These are phyloP conservation scores for Lactifluus pinguis DNA, from an alignment of 768 basidiomycete genomes.

Conservation along the genomic window DNA sequence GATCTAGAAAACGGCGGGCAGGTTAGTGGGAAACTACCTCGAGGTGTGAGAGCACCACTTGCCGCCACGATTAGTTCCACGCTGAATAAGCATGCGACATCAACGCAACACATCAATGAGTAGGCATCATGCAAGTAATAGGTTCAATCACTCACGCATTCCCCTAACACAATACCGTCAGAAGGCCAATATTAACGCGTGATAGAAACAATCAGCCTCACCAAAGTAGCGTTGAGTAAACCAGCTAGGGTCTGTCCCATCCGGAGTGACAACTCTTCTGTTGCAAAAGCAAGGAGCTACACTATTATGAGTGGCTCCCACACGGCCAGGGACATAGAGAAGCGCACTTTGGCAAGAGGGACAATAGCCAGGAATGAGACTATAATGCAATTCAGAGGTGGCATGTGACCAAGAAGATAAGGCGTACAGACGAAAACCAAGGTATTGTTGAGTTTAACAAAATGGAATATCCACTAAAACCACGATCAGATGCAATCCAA, in stretches of 20 bases:
- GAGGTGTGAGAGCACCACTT: constrained; percentile 15
- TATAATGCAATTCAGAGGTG: constrained; percentile 21
- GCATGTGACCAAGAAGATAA: background rate
- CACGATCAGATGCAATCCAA: background rate
- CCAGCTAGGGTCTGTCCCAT: constrained; percentile 81
- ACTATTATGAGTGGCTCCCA: background rate
- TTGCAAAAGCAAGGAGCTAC: constrained; percentile 73
- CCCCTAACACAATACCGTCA: constrained; percentile 17
- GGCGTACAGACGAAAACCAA: constrained; percentile 66
- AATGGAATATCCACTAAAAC: constrained; percentile 64
- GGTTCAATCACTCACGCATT: constrained; percentile 22
- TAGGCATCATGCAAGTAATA: background rate
- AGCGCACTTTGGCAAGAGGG: constrained; percentile 64
- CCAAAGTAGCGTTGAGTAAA: constrained; percentile 76
- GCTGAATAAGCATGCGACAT: constrained; percentile 17
- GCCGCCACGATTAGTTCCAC: constrained; percentile 38
- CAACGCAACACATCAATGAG: background rate
- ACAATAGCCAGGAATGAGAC: constrained; percentile 78
- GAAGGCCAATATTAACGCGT: background rate
- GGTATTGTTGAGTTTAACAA: constrained; percentile 43
- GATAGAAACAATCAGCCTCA: constrained; percentile 24
- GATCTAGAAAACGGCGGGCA: constrained; percentile 26
- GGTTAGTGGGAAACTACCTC: constrained; percentile 8
- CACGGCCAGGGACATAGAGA: background rate
- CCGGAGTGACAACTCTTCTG: constrained; percentile 74